Conservation (phyloP, 2,329 filamentous ascomycete species). For the Geosmithia flava region DNA sequence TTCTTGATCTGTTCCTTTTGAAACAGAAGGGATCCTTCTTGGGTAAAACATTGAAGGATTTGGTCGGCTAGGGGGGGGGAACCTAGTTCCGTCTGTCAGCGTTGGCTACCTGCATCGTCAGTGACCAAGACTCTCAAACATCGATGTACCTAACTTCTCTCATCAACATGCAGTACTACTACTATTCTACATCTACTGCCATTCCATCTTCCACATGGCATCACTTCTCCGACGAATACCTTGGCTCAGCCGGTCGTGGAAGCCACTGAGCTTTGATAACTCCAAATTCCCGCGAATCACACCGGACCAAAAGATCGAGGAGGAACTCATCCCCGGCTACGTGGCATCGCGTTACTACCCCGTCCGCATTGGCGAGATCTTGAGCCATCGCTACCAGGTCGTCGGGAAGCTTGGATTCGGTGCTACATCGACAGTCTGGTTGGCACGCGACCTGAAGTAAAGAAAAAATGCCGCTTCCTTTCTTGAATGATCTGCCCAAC, state of each 20-base stretch:
- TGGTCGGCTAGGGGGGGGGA: too few species aligned
- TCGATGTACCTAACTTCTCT: too few species aligned
- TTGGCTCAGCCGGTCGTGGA: not conserved
- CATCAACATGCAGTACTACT: too few species aligned
- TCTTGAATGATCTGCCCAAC: too few species aligned
- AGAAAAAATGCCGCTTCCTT: too few species aligned
- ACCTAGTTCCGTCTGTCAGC: too few species aligned
- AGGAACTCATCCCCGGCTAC: constrained; percentile 11
- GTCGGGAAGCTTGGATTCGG: constrained; percentile 11
- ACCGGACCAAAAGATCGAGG: constrained; percentile 6
- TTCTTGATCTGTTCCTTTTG: too few species aligned
- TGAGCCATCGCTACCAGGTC: constrained; percentile 9
- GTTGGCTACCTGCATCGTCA: too few species aligned
- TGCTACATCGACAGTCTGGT: constrained; percentile 5
- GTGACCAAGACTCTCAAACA: too few species aligned
- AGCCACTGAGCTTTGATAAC: not conserved
- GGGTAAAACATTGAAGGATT: too few species aligned
- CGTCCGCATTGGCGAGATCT: constrained; percentile 8
- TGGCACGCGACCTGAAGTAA: constrained; percentile 3
- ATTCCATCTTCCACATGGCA: not conserved
- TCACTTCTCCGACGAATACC: not conserved
- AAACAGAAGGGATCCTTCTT: too few species aligned
- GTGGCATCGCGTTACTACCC: constrained; percentile 9
- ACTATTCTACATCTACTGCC: too few species aligned
- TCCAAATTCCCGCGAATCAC: not conserved